phyloP scores from a whole-genome alignment of 2,329 filamentous ascomycete species.

The Botrytis medusae region DNA sequence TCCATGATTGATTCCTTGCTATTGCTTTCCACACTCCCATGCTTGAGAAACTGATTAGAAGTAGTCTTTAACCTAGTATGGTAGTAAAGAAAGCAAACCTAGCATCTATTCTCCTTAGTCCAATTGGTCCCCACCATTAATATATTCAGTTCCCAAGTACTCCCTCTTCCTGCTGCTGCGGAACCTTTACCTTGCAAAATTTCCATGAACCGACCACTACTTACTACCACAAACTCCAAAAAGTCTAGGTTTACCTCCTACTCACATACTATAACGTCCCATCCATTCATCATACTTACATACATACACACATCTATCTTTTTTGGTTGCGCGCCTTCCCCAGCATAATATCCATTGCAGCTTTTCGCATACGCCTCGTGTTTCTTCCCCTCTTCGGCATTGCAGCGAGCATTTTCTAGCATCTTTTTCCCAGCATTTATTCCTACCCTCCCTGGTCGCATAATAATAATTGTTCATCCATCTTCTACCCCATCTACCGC shows the following conservation, averaged over 20 bases:
- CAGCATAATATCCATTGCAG: constrained; percentile 21
- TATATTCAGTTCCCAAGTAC: constrained; percentile 12
- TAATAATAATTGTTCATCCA: constrained; percentile 12
- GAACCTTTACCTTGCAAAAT: constrained; percentile 18
- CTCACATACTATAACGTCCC: constrained; percentile 12
- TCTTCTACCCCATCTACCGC: constrained; percentile 20
- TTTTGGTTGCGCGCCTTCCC: constrained; percentile 14
- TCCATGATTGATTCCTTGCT: not conserved
- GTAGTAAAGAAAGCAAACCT: constrained; percentile 9
- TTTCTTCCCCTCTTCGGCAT: constrained; percentile 18
- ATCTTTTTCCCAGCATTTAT: constrained; percentile 25
- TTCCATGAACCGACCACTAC: constrained; percentile 4
- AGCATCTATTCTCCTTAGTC: constrained; percentile 12
- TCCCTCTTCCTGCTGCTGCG: constrained; percentile 20
- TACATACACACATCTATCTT: constrained; percentile 6
- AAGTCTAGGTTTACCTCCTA: constrained; percentile 5
- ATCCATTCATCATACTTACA: constrained; percentile 12
- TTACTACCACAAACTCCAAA: constrained; percentile 7
- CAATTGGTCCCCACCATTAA: constrained; percentile 16
- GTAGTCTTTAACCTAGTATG: constrained; percentile 6
- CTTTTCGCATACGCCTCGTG: constrained; percentile 13
- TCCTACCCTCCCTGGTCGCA: constrained; percentile 20
- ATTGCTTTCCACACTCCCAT: not conserved
- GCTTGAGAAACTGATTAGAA: constrained; percentile 1
- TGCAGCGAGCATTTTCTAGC: constrained; percentile 7